phyloP scores from a whole-genome alignment of 2,329 filamentous ascomycete genomes.

The Huntiella bhutanensis region DNA sequence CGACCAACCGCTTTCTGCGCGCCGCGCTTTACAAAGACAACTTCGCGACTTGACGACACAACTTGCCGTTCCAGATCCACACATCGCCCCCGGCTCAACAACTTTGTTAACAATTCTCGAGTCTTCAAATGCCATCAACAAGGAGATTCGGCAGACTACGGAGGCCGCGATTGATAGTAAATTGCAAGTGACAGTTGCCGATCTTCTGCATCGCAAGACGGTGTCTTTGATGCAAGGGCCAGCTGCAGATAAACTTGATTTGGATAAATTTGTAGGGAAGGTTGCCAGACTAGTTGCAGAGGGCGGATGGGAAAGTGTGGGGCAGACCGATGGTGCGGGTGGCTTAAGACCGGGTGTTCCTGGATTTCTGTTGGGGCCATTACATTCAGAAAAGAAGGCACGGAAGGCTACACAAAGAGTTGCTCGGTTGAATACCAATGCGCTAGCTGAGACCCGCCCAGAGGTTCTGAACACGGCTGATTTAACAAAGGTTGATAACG shows the following conservation, averaged over 20 bases:
- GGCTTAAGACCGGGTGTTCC: conserved; percentile 51
- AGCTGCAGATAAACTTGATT: conserved; percentile 55
- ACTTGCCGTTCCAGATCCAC: conserved; percentile 27
- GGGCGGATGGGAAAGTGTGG: conserved; percentile 67
- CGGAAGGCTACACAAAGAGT: conserved; percentile 52
- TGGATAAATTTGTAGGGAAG: conserved; percentile 83
- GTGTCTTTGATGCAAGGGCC: conserved; percentile 56
- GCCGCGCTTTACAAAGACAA: conserved; percentile 49
- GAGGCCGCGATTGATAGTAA: conserved; percentile 83
- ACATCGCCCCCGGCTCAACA: conserved; percentile 20
- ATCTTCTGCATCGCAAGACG: conserved; percentile 63
- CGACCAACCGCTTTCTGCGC: conserved; percentile 57
- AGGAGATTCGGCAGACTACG: conserved; percentile 63
- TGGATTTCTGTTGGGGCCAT: conserved; percentile 70
- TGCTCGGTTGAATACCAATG: conserved; percentile 49
- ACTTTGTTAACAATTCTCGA: conserved; percentile 49
- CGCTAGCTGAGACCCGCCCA: conserved; percentile 52
- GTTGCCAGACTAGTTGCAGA: conserved; percentile 71
- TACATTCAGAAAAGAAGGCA: conserved; percentile 72
- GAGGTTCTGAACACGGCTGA: conserved; percentile 60
- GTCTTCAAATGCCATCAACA: conserved; percentile 45
- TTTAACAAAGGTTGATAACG: conserved; percentile 58
- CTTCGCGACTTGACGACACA: conserved; percentile 47
- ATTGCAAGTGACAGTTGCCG: conserved; percentile 63
- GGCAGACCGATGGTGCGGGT: conserved; percentile 54